Percentiles rank a stretch among this genome's conserved stretches.
Conservation (phyloP, 73 alveolate genomes). For the Paramecium caudatum region DNA sequence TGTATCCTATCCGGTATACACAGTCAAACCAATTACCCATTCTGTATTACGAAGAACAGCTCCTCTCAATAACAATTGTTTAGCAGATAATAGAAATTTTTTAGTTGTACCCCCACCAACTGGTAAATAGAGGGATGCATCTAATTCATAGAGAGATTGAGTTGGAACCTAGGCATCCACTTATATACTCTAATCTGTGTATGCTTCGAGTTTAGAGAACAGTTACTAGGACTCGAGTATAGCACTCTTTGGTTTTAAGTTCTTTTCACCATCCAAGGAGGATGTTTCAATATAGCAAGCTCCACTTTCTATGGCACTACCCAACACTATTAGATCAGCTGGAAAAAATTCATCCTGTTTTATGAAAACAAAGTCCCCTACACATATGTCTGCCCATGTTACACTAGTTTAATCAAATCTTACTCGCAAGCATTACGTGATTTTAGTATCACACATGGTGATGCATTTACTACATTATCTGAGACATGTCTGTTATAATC, state of each 20-base stretch:
- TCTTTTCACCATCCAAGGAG: conserved; percentile 98
- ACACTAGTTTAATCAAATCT: neutral
- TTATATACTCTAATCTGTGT: conserved; percentile 35
- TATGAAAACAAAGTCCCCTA: conserved; percentile 93
- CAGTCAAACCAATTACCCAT: conserved; percentile 93
- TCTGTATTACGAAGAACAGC: conserved; percentile 94
- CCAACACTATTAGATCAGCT: conserved; percentile 97
- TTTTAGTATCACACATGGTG: conserved; percentile 37
- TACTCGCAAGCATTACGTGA: neutral
- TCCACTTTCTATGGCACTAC: conserved; percentile 93
- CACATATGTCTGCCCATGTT: conserved; percentile 83
- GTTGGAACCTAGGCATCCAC: conserved; percentile 85
- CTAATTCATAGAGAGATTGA: conserved; percentile 81
- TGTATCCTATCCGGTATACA: conserved; percentile 92
- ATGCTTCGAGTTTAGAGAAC: neutral
- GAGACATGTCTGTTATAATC: conserved; percentile 78
- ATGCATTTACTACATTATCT: conserved; percentile 75
- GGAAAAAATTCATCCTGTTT: conserved; percentile 97
- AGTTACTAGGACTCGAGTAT: conserved; percentile 49
- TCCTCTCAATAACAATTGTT: conserved; percentile 95
- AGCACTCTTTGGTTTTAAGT: conserved; percentile 88
- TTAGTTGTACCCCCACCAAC: neutral
- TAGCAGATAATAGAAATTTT: conserved; percentile 55
- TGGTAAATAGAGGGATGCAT: conserved; percentile 79
- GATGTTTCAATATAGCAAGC: conserved; percentile 97